phyloP scores from a whole-genome alignment of 768 basidiomycete genomes.

The Lactarius sp. region DNA sequence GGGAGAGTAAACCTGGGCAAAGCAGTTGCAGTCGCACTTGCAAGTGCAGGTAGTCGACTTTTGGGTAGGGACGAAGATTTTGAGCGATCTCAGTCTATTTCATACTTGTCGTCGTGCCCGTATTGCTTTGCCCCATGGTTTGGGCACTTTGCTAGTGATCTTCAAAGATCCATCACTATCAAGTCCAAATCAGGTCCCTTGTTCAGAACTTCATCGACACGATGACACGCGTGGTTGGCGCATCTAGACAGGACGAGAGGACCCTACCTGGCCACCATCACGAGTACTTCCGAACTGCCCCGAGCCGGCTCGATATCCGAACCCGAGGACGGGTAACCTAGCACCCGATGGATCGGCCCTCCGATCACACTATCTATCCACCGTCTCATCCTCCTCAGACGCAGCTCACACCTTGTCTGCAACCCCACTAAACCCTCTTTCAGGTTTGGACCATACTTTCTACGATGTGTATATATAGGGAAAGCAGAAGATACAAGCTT shows the following conservation, averaged over 20 bases:
- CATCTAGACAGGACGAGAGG: conserved; percentile 8
- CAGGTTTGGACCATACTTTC: not conserved
- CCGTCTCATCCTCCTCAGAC: not conserved
- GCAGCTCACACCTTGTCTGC: not conserved
- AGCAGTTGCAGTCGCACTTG: conserved; percentile 27
- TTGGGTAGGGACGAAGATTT: conserved; percentile 17
- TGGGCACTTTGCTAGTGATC: conserved; percentile 16
- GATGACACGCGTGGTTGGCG: conserved; percentile 17
- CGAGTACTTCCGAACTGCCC: conserved; percentile 15
- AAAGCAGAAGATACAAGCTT: not conserved
- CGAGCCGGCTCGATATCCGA: conserved; percentile 13
- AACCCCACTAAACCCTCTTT: not conserved
- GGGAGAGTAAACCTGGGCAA: conserved; percentile 29
- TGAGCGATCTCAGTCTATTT: conserved; percentile 22
- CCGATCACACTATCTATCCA: not conserved
- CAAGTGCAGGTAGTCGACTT: conserved; percentile 2
- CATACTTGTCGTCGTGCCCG: conserved; percentile 26
- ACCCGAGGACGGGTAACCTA: not conserved
- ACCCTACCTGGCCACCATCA: conserved; percentile 10
- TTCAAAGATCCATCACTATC: conserved; percentile 25
- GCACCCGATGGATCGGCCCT: conserved; percentile 12
- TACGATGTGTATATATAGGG: not conserved
- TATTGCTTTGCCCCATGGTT: conserved; percentile 25
- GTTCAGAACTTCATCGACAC: conserved; percentile 19
- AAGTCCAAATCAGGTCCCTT: conserved; percentile 26